These are phyloP conservation scores for Tolypocladium pustulatum DNA, from an alignment of 2,329 filamentous ascomycete species.

Conservation along the genomic window DNA sequence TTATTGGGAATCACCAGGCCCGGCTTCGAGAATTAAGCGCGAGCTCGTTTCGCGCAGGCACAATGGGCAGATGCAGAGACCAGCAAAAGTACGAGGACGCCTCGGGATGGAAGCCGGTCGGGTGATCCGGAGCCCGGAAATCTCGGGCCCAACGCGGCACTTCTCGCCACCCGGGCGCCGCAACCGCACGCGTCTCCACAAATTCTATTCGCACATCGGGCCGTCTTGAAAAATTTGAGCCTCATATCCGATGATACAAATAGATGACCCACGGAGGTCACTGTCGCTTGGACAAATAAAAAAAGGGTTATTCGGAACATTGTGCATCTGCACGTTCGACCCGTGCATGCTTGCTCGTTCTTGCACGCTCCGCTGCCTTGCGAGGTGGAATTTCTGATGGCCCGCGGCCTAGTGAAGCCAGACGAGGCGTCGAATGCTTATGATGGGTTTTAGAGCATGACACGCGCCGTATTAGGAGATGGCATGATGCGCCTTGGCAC, in stretches of 20 bases:
- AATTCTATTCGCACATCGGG: background rate
- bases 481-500: background rate
- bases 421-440: background rate
- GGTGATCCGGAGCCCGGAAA: background rate
- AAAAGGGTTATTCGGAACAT: background rate
- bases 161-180: background rate
- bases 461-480: background rate
- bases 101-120: background rate
- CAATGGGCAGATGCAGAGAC: background rate
- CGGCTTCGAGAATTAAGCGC: background rate
- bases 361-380: background rate
- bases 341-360: background rate
- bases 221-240: background rate
- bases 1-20: background rate
- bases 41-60: background rate
- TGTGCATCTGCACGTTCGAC: background rate
- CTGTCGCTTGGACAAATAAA: background rate
- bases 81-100: background rate
- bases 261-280: no score
- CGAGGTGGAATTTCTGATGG: background rate
- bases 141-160: background rate
- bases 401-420: no score
- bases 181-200: background rate
- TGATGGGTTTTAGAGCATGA: background rate
- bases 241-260: background rate